phyloP scores from a whole-genome alignment of 768 basidiomycete genomes.

The Tylopilus felleus region DNA sequence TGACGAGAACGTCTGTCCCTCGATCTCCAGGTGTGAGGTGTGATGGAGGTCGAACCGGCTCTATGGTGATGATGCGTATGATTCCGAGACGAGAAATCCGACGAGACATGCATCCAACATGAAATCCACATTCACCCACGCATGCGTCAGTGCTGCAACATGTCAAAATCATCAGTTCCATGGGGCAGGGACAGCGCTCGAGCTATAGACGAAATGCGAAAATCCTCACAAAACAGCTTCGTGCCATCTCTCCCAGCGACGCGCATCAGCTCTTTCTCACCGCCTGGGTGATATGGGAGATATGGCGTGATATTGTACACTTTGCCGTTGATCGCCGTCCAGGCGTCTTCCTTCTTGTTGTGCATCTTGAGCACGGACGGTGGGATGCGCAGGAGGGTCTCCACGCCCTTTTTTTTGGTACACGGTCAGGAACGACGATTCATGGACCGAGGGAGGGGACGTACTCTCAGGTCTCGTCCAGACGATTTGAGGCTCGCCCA shows the following conservation, averaged over 20 bases:
- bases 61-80: constrained; percentile 39
- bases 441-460: constrained; percentile 17
- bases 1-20: background rate
- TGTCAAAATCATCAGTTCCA: constrained; percentile 1
- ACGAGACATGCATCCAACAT: constrained; percentile 94
- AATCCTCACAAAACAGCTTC: constrained; percentile 78
- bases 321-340: constrained; percentile 88
- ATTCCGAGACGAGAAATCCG: constrained; percentile 81
- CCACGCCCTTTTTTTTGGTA: constrained; percentile 56
- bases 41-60: background rate
- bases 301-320: constrained; percentile 97
- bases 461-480: constrained; percentile 74
- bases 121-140: constrained; percentile 95
- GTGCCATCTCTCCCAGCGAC: constrained; percentile 95
- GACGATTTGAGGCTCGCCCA: constrained; percentile 89
- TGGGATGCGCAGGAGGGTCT: constrained; percentile 63
- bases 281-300: constrained; percentile 89
- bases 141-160: constrained; percentile 76
- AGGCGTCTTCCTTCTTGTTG: constrained; percentile 82
- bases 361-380: constrained; percentile 78
- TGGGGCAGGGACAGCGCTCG: background rate
- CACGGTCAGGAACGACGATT: no score
- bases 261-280: constrained; percentile 91
- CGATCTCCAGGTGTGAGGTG: background rate
- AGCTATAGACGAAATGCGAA: background rate